Percentiles rank a stretch among this genome's conserved stretches.
Conservation (phyloP, 495 filamentous ascomycete species). For the Penicillium subrubescens region DNA sequence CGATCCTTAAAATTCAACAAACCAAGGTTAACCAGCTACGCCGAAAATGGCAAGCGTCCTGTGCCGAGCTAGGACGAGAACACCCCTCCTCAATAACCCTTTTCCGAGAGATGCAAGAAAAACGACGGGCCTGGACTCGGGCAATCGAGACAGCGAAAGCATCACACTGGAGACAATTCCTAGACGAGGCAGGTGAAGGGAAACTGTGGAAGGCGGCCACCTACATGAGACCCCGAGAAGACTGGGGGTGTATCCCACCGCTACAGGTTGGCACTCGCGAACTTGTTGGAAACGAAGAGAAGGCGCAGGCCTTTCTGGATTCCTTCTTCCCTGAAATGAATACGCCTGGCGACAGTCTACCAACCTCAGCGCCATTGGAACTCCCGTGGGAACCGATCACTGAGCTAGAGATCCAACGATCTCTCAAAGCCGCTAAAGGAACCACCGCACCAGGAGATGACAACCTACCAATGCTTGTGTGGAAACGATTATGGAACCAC, state of each 20-base stretch:
- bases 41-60: constrained; percentile 25
- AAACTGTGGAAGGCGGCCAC: constrained; percentile 25
- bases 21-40: constrained; percentile 22
- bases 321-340: constrained; percentile 31
- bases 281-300: constrained; percentile 24
- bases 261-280: constrained; percentile 15
- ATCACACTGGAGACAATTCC: constrained; percentile 17
- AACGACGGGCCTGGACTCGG: constrained; percentile 16
- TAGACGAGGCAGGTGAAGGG: constrained; percentile 18
- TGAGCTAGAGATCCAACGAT: constrained; percentile 26
- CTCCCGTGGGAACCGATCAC: constrained; percentile 28
- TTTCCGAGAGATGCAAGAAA: constrained; percentile 15
- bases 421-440: constrained; percentile 22
- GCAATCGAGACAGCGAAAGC: constrained; percentile 12
- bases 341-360: constrained; percentile 7
- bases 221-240: constrained; percentile 29
- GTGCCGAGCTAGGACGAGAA: constrained; percentile 9
- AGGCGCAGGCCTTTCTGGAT: constrained; percentile 26
- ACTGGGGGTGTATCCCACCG: constrained; percentile 20
- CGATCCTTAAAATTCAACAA: constrained; percentile 22
- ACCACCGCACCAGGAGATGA: constrained; percentile 30
- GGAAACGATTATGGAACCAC: constrained; percentile 26
- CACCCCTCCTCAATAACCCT: constrained; percentile 5
- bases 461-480: constrained; percentile 22
- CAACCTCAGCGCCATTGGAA: not conserved